phyloP scores from a whole-genome alignment of 306 rosid genomes.

The Gillenia trifoliata region DNA sequence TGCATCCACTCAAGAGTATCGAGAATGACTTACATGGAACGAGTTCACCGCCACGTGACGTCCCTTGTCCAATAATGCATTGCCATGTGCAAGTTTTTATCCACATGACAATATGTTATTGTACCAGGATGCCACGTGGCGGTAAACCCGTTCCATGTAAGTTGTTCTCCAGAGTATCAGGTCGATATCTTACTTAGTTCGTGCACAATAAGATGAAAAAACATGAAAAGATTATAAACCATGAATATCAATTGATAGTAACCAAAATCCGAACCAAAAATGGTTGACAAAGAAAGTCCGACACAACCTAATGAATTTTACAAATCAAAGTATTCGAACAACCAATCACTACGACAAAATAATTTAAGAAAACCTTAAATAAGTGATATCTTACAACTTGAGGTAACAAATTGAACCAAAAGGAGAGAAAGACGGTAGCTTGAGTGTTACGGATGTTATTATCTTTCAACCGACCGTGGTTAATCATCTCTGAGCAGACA shows the following conservation, averaged over 20 bases:
- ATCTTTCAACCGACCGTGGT: conserved; percentile 27
- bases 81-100: no score
- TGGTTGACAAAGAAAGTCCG: conserved; percentile 1
- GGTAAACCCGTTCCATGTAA: no score
- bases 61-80: no score
- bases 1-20: neutral
- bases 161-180: no score
- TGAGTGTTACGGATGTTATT: conserved; percentile 5
- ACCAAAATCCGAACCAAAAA: conserved; percentile 18
- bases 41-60: no score
- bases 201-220: neutral
- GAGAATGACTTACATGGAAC: no score
- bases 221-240: neutral
- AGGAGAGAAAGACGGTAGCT: neutral
- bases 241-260: conserved; percentile 10
- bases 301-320: conserved; percentile 7
- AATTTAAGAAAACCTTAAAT: neutral
- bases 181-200: neutral
- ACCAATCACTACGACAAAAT: conserved; percentile 14
- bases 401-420: conserved; percentile 9
- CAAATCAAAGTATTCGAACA: conserved; percentile 12
- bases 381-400: conserved; percentile 25
- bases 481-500: conserved; percentile 31
- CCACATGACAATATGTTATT: no score
- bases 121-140: no score